These are phyloP conservation scores for Phytophthora kernoviae DNA, from an alignment of 352 stramenopile species.

Conservation along the genomic window DNA sequence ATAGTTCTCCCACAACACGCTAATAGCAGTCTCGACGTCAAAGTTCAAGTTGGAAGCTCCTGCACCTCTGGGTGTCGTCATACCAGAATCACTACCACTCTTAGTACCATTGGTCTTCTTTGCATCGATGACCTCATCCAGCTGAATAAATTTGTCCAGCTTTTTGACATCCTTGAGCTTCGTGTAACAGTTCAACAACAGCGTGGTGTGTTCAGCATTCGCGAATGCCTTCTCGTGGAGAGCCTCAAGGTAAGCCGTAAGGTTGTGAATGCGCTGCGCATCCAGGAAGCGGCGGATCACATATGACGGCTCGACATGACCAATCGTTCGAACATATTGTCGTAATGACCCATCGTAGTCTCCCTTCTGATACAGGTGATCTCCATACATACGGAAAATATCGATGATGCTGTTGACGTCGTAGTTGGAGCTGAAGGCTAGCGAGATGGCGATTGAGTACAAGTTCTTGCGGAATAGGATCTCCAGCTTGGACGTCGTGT, in stretches of 20 bases:
- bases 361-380: conserved; percentile 98
- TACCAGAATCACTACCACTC: conserved; percentile 22
- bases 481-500: conserved; percentile 96
- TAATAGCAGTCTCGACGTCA: conserved; percentile 93
- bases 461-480: conserved; percentile 97
- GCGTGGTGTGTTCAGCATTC: conserved; percentile 92
- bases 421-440: conserved; percentile 96
- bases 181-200: conserved; percentile 96
- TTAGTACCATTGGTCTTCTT: conserved; percentile 45
- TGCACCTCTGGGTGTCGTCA: conserved; percentile 26
- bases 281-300: conserved; percentile 98
- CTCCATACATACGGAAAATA: conserved; percentile 96
- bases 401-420: conserved; percentile 96
- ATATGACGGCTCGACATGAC: conserved; percentile 97
- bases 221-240: conserved; percentile 92
- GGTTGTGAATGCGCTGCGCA: conserved; percentile 95
- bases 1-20: conserved; percentile 93
- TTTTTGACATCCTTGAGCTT: conserved; percentile 95
- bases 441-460: conserved; percentile 97
- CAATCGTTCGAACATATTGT: conserved; percentile 98
- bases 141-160: conserved; percentile 91
- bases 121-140: conserved; percentile 73
- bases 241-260: conserved; percentile 97
- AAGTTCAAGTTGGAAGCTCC: conserved; percentile 74
- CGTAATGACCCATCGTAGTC: conserved; percentile 95